Evolutionary conservation across 371 early-diverging fungal species (phyloP).

Genomic region (Entomophthora muscae): DNA sequence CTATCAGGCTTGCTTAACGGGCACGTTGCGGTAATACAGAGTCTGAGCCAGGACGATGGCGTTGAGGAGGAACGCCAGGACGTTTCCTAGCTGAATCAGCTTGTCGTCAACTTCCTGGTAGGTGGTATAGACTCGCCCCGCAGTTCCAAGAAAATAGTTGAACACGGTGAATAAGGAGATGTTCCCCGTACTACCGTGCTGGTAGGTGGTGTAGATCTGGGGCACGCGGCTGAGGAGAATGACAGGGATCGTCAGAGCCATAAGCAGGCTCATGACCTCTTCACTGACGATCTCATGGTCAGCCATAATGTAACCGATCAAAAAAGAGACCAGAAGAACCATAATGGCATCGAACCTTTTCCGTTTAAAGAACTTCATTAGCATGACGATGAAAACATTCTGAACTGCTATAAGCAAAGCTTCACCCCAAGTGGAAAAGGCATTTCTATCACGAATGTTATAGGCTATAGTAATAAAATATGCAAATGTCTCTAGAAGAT

Average conservation of each 20-base stretch:
- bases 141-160: slow-evolving; percentile 62
- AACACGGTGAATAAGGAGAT: slow-evolving; percentile 72
- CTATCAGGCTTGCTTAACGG: not conserved
- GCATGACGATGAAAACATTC: slow-evolving; percentile 53
- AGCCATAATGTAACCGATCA: slow-evolving; percentile 24
- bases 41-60: not conserved
- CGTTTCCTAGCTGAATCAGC: slow-evolving; percentile 10
- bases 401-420: slow-evolving; percentile 54
- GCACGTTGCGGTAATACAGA: not conserved
- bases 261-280: slow-evolving; percentile 34
- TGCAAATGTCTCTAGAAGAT: slow-evolving; percentile 66
- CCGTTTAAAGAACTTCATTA: slow-evolving; percentile 45
- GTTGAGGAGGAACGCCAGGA: not conserved
- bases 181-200: slow-evolving; percentile 64
- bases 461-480: slow-evolving; percentile 66
- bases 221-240: slow-evolving; percentile 70
- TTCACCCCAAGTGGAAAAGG: slow-evolving; percentile 89
- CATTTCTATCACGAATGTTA: slow-evolving; percentile 58
- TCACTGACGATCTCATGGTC: slow-evolving; percentile 23
- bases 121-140: slow-evolving; percentile 82
- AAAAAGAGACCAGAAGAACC: slow-evolving; percentile 14
- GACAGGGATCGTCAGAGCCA: slow-evolving; percentile 63
- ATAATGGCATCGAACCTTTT: slow-evolving; percentile 21
- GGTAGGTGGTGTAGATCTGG: slow-evolving; percentile 62
- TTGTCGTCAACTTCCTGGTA: slow-evolving; percentile 69